A percentile compares a stretch with the other conserved stretches of the same genome.
These are phyloP conservation scores for Sporisorium sorghi DNA, from an alignment of 1,284 basidiomycete species.

Conservation along the genomic window DNA sequence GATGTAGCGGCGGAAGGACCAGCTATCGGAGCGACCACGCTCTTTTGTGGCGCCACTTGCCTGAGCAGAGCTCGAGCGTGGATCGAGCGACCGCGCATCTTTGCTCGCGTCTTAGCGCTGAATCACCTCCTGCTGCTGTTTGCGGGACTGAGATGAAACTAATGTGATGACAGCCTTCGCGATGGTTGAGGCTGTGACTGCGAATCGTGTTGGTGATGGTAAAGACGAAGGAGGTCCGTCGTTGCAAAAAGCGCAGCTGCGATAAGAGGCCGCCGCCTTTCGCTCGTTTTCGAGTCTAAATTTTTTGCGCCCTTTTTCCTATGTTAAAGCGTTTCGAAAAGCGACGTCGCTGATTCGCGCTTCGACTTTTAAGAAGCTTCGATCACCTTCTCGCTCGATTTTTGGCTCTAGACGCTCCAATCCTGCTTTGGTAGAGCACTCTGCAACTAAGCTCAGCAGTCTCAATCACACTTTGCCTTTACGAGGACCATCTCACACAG, in stretches of 20 bases:
- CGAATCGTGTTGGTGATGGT: background rate
- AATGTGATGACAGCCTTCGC: background rate
- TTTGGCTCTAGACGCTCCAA: background rate
- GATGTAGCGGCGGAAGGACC: constrained; percentile 16
- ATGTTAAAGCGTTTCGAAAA: constrained; percentile 18
- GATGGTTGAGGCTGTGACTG: background rate
- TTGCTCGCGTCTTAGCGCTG: constrained; percentile 21
- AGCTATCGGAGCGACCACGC: constrained; percentile 27
- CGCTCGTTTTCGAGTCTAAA: constrained; percentile 1
- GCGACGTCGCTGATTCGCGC: constrained; percentile 23
- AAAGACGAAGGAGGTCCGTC: background rate
- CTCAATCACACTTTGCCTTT: background rate
- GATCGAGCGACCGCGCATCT: constrained; percentile 51
- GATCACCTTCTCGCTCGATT: constrained; percentile 34
- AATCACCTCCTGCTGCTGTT: background rate
- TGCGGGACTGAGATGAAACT: constrained; percentile 6
- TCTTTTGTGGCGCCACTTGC: constrained; percentile 25
- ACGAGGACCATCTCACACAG: background rate
- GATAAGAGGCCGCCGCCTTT: constrained; percentile 5
- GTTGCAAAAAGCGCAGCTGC: constrained; percentile 8
- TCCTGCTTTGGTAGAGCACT: background rate
- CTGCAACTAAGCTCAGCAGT: background rate
- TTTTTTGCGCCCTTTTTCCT: background rate
- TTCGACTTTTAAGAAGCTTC: constrained; percentile 9
- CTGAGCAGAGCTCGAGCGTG: constrained; percentile 45